phyloP scores from a whole-genome alignment of 2,329 filamentous ascomycete genomes.

The Alternaria consortialis region DNA sequence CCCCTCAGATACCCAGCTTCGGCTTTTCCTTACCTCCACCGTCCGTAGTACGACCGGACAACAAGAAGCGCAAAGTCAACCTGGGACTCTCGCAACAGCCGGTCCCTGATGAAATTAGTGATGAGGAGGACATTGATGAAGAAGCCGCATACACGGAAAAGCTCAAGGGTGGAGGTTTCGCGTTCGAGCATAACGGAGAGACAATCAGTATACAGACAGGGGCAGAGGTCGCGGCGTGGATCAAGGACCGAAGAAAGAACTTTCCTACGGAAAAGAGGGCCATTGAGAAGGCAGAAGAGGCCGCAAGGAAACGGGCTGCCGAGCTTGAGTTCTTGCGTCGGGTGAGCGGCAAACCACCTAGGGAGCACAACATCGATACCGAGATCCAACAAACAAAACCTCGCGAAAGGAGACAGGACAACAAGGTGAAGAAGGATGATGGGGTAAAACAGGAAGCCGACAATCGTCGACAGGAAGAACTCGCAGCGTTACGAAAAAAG shows the following conservation, averaged over 20 bases:
- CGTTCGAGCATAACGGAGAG: conserved; percentile 66
- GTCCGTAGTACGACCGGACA: conserved; percentile 47
- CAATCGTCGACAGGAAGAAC: conserved; percentile 25
- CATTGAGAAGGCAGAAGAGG: conserved; percentile 67
- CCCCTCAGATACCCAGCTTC: conserved; percentile 50
- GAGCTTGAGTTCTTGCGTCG: conserved; percentile 54
- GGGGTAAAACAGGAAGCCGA: conserved; percentile 6
- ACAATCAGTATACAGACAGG: conserved; percentile 62
- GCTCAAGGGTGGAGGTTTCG: conserved; percentile 62
- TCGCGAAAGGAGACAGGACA: conserved; percentile 10
- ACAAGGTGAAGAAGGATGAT: not conserved
- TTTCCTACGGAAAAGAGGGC: conserved; percentile 81
- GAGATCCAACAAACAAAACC: not conserved
- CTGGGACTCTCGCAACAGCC: conserved; percentile 75
- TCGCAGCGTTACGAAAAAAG: conserved; percentile 47
- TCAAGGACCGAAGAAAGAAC: conserved; percentile 79
- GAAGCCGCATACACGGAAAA: conserved; percentile 60
- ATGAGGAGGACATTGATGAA: conserved; percentile 76
- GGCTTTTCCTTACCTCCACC: conserved; percentile 43
- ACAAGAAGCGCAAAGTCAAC: conserved; percentile 76
- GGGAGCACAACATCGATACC: not conserved
- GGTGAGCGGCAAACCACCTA: conserved; percentile 32
- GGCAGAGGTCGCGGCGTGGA: conserved; percentile 79
- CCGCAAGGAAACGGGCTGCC: conserved; percentile 30
- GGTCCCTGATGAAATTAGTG: conserved; percentile 54